These are phyloP conservation scores for Chimonanthus salicifolius DNA, from an alignment of 164 flowering plant species.

Conservation along the genomic window DNA sequence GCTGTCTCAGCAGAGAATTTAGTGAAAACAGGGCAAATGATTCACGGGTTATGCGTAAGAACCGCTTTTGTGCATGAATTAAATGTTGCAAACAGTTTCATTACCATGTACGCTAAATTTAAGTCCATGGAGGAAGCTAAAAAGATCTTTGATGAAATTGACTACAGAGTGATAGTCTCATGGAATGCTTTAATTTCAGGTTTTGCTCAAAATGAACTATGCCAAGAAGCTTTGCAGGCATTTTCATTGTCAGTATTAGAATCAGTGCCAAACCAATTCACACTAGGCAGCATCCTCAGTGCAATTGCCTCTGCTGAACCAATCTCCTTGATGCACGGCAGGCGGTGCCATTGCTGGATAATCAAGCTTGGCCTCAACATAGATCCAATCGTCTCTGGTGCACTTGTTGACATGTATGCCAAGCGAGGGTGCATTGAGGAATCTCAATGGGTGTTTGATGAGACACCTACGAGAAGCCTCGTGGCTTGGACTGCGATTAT, in stretches of 20 bases:
- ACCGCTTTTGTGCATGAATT: conserved; percentile 38
- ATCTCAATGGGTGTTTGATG: conserved; percentile 52
- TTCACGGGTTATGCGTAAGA: conserved; percentile 65
- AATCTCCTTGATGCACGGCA: conserved; percentile 62
- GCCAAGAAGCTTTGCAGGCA: conserved; percentile 51
- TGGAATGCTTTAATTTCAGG: conserved; percentile 95
- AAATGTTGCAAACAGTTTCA: conserved; percentile 63
- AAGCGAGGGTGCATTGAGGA: conserved; percentile 77
- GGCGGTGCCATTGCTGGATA: conserved; percentile 54
- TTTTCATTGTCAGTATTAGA: conserved; percentile 40
- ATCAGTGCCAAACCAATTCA: conserved; percentile 50
- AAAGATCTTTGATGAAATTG: conserved; percentile 60
- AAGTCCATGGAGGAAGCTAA: conserved; percentile 41
- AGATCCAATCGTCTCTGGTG: conserved; percentile 51
- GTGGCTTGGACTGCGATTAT: conserved; percentile 85
- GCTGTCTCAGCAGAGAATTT: conserved; percentile 36
- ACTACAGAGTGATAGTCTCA: conserved; percentile 45
- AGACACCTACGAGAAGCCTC: conserved; percentile 35
- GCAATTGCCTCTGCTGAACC: conserved; percentile 65
- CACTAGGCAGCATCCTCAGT: conserved; percentile 73
- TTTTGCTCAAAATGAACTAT: conserved; percentile 54
- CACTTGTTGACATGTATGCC: conserved; percentile 93
- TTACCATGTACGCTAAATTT: conserved; percentile 84
- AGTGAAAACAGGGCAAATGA: conserved; percentile 46
- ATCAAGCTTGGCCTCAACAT: conserved; percentile 55